A percentile compares a stretch with the other conserved stretches of the same genome.
Conservation (phyloP, 2,329 filamentous ascomycete species). For the Cryphonectria naterciae region DNA sequence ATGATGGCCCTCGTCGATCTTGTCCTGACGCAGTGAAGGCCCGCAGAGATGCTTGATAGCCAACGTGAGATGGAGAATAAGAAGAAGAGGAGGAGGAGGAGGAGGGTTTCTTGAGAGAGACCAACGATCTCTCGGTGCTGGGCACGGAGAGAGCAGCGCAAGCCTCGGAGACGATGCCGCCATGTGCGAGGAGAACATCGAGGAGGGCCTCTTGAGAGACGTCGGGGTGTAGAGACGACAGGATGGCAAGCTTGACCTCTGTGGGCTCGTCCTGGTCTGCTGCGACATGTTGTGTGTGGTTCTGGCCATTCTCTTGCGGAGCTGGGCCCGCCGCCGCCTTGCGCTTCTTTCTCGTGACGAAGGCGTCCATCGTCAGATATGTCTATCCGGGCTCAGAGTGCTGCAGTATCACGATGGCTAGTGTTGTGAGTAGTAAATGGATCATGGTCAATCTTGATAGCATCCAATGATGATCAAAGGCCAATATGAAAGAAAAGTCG, state of each 20-base stretch:
- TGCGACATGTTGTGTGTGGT: conserved; percentile 33
- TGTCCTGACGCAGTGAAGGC: conserved; percentile 45
- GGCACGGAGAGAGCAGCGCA: conserved; percentile 44
- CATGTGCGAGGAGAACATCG: conserved; percentile 75
- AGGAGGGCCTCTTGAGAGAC: conserved; percentile 70
- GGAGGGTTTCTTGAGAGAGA: not conserved
- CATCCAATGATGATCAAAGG: conserved; percentile 4
- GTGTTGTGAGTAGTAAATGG: too few species aligned
- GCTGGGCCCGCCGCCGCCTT: conserved; percentile 41
- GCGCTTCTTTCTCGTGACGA: conserved; percentile 59
- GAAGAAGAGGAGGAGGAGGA: conserved; percentile 10
- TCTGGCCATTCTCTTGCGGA: conserved; percentile 5
- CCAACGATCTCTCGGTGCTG: conserved; percentile 47
- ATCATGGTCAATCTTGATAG: not conserved
- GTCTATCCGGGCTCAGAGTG: conserved; percentile 2
- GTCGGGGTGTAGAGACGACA: conserved; percentile 75
- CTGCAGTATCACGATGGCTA: not conserved
- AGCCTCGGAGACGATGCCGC: conserved; percentile 74
- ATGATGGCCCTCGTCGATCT: conserved; percentile 24
- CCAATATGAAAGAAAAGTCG: conserved; percentile 5
- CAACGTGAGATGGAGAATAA: not conserved
- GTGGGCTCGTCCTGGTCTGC: conserved; percentile 73
- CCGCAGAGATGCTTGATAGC: conserved; percentile 64
- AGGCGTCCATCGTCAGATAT: conserved; percentile 57
- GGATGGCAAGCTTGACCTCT: conserved; percentile 83